A percentile compares a stretch with the other conserved stretches of the same genome.
These are phyloP conservation scores for Athelia sp. DNA, from an alignment of 1,284 basidiomycete species.

Conservation along the genomic window DNA sequence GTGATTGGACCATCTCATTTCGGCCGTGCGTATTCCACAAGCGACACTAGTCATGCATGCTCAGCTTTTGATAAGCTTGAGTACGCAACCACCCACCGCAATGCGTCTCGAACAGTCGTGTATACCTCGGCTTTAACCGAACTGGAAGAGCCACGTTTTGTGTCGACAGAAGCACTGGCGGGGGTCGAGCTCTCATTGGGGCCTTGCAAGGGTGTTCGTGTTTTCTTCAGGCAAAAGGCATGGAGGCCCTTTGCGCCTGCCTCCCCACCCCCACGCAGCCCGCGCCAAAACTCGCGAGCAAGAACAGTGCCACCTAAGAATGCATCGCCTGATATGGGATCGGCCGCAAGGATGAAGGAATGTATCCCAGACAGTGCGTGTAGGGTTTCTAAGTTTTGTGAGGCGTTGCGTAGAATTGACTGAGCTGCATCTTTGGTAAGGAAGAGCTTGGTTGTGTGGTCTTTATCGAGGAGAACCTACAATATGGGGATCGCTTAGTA, in stretches of 20 bases:
- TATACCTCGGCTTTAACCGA: slow-evolving; percentile 50
- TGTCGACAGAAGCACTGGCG: slow-evolving; percentile 1
- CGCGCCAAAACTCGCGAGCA: slow-evolving; percentile 63
- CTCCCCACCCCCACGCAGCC: slow-evolving; percentile 50
- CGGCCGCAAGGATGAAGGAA: slow-evolving; percentile 56
- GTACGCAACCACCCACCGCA: slow-evolving; percentile 49
- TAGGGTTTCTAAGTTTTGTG: slow-evolving; percentile 47
- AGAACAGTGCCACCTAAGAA: slow-evolving; percentile 57
- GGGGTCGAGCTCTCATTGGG: neutral
- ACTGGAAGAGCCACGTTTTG: slow-evolving; percentile 28
- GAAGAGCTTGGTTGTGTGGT: neutral
- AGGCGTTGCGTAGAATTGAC: slow-evolving; percentile 40
- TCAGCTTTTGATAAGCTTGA: no score
- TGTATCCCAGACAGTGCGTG: slow-evolving; percentile 43
- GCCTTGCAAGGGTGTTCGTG: neutral
- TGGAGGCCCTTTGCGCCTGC: slow-evolving; percentile 53
- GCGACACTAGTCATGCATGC: slow-evolving; percentile 40
- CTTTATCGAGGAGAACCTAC: neutral
- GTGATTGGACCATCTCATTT: slow-evolving; percentile 72
- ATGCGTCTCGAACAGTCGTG: slow-evolving; percentile 40
- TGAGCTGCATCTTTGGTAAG: slow-evolving; percentile 29
- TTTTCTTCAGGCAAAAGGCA: slow-evolving; percentile 30
- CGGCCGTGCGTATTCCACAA: slow-evolving; percentile 55
- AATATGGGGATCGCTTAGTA: slow-evolving; percentile 6
- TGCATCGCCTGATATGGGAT: slow-evolving; percentile 40